Evolutionary conservation across 1,284 basidiomycete genomes (phyloP).

Genomic region (Cystobasidium pallidum): DNA sequence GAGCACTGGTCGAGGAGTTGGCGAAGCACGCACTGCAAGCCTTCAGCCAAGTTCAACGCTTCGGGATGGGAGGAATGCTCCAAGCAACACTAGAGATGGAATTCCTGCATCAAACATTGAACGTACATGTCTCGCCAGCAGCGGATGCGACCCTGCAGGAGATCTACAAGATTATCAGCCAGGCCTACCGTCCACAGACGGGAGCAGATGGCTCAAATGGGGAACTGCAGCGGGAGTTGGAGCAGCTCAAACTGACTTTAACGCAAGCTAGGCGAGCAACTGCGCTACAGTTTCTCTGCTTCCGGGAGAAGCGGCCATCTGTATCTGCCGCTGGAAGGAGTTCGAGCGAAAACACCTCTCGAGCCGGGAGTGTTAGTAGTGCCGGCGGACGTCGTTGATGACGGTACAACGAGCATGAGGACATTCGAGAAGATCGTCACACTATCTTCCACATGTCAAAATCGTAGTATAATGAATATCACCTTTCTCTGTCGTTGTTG

Average conservation of each 20-base stretch:
- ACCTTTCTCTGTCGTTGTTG: not conserved
- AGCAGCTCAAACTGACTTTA: conserved; percentile 88
- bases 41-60: conserved; percentile 82
- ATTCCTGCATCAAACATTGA: conserved; percentile 94
- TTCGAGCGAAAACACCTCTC: conserved; percentile 14
- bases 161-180: conserved; percentile 91
- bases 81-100: conserved; percentile 97
- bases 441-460: too few relatives aligned
- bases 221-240: conserved; percentile 65
- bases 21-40: conserved; percentile 78
- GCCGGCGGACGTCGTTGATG: not conserved
- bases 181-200: conserved; percentile 73
- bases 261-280: conserved; percentile 83
- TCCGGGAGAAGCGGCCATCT: conserved; percentile 40
- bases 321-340: conserved; percentile 7
- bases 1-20: conserved; percentile 78
- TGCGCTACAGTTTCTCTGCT: conserved; percentile 89
- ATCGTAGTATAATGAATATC: too few relatives aligned
- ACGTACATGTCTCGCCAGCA: conserved; percentile 77
- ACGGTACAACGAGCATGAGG: not conserved
- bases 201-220: conserved; percentile 58
- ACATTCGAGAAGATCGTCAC: too few relatives aligned
- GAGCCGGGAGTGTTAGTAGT: conserved; percentile 7
- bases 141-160: conserved; percentile 83
- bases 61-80: conserved; percentile 98